Evolutionary conservation across 1,284 basidiomycete genomes (phyloP), one percentile per base, ranked within the genome.

Genomic region (Malassezia psittaci): DNA sequence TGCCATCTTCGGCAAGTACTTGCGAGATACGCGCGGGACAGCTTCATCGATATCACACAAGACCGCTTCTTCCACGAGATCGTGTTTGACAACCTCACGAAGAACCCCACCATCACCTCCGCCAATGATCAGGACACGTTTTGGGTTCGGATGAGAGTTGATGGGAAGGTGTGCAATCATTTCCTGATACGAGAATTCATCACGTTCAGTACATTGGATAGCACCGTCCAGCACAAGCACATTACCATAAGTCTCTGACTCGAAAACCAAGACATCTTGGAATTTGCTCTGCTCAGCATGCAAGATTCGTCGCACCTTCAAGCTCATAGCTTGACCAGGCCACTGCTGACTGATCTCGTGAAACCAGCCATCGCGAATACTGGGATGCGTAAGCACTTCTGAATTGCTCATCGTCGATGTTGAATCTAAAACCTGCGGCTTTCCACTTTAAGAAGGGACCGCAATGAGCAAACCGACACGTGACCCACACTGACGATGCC

Each of bases 131-230:
- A 98, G 84, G 19, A 96, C 91, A 69, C 87, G 85, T 78, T 89
- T 86, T 1, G 93, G 94, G 80, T 96, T 88, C 32, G 94, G 93
- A 77, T 98, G 93, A 62, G 86, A 90, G 21, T 88, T 85, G 63
- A 98, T 81, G 37, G 93, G 93, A 48, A 99, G 79, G 78, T 96
- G 91, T 16, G 93, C 83, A 69, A 99, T 98, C 93, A 98, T 96
- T 79, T 99, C 93, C 77, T 98, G 94, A 78, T 96, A 96, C 84
- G 90, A 90, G 77, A 96, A 98, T 77, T 98, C 93, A 76, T 96
- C 93, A 51, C 91, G 85, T 79, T 98, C 93, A 2, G 91, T 93
- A 78, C 86, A 89, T 77, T 98, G 93, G 66, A 98, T 88, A 61
- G 87, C 90, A 59, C 90, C 90, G 76, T 98, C 94, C 42, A 98